phyloP scores from a whole-genome alignment of 2,329 filamentous ascomycete species.

The Grosmannia clavigera region DNA sequence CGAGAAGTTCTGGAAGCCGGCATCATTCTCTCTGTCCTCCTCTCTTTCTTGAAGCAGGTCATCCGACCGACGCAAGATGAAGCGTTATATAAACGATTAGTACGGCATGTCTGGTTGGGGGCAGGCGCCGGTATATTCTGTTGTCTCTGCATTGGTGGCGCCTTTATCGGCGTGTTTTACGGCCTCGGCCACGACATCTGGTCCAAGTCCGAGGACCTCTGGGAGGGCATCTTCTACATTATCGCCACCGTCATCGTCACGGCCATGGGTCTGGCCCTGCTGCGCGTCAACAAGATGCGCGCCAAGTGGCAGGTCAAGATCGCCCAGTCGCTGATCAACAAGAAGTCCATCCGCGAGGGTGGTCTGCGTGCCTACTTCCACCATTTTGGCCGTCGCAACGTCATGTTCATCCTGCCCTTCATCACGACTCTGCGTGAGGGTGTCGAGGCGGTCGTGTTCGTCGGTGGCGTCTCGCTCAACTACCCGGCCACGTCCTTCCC shows the following conservation, averaged over 20 bases:
- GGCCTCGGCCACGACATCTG: constrained; percentile 54
- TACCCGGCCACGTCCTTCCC: constrained; percentile 67
- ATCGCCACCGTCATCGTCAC: constrained; percentile 71
- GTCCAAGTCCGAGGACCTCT: constrained; percentile 58
- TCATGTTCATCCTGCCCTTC: constrained; percentile 78
- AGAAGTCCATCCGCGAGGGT: constrained; percentile 21
- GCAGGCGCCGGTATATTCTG: constrained; percentile 45
- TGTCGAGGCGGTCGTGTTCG: constrained; percentile 75
- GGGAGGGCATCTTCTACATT: constrained; percentile 68
- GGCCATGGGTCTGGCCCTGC: constrained; percentile 64
- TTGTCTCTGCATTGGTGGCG: constrained; percentile 48
- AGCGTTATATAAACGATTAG: constrained; percentile 52
- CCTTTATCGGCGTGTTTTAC: constrained; percentile 60
- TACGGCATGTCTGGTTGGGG: constrained; percentile 60
- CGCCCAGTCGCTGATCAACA: constrained; percentile 49
- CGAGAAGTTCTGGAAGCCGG: constrained; percentile 72
- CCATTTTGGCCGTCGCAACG: constrained; percentile 51
- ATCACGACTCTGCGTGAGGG: constrained; percentile 80
- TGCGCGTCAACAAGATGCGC: constrained; percentile 72
- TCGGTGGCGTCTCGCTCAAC: constrained; percentile 70
- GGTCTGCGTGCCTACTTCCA: constrained; percentile 35
- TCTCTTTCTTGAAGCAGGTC: constrained; percentile 75
- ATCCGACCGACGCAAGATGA: constrained; percentile 53
- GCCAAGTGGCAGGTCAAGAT: constrained; percentile 84
- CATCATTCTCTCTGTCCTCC: constrained; percentile 77